Conservation (phyloP, 306 rosid species). For the Cyclanthera cordifolia region DNA sequence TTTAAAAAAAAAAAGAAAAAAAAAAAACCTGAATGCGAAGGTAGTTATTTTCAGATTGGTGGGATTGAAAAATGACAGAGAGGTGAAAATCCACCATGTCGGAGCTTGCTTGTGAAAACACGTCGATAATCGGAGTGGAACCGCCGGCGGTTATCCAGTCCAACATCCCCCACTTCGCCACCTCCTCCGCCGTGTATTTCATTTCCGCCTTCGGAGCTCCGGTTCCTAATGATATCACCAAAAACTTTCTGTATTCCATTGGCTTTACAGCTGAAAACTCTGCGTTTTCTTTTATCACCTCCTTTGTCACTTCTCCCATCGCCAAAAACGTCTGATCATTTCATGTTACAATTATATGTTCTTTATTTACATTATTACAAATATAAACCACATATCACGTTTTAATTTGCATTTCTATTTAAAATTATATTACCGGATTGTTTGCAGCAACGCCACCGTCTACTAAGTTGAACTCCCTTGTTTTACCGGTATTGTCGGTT, state of each 20-base stretch:
- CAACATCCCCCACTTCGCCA: conserved; percentile 28
- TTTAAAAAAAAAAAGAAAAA: not conserved
- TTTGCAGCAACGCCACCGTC: conserved; percentile 40
- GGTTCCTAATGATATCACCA: conserved; percentile 44
- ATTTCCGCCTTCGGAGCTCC: conserved; percentile 24
- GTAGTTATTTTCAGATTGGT: conserved; percentile 20
- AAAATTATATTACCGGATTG: conserved; percentile 43
- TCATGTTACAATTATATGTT: not conserved
- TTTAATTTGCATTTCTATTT: no score
- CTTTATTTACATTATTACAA: no score
- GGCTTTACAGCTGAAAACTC: conserved; percentile 16
- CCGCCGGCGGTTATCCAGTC: conserved; percentile 30
- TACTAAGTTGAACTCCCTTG: conserved; percentile 29
- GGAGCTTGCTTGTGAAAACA: conserved; percentile 15
- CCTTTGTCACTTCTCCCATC: conserved; percentile 31
- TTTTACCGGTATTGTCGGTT: conserved; percentile 4
- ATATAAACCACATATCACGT: no score
- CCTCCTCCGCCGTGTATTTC: conserved; percentile 20
- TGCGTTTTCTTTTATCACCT: conserved; percentile 19
- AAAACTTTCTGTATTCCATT: conserved; percentile 20
- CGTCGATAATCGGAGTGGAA: conserved; percentile 22
- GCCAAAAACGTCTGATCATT: conserved; percentile 38
- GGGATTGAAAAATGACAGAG: conserved; percentile 21
- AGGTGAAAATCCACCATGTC: conserved; percentile 22
- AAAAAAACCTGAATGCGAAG: conserved; percentile 30